Base-by-base conservation (phyloP, 108 stramenopile genomes). In the Nannochloropsis granulata region DNA sequence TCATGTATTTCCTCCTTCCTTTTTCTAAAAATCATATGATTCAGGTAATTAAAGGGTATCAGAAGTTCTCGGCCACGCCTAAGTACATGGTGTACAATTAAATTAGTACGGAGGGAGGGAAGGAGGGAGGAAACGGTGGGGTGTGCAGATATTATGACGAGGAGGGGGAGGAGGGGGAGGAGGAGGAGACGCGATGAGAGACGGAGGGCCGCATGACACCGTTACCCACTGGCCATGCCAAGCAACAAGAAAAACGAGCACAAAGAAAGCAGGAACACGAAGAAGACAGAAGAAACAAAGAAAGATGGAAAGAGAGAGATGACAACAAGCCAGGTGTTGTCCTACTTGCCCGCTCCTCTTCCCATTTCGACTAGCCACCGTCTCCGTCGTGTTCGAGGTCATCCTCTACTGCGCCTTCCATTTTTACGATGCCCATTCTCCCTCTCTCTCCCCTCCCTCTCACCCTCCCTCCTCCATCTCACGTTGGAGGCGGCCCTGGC, bases 31-130 rank as follows among this genome's bases (percentile, higher is more conserved):
- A 21, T 21, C 19, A 94, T 34, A 95, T 98, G 86, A 96, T 97
- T 90, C 97, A 99, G 95, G 98, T 99, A 83, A 97, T 99, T 88
- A 99, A 99, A 94, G 97, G 97, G 83, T 99, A 99, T 94, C 96
- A 97, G 88, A 99, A 98, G 93, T 99, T 99, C 94, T 94, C 94
- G 83, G 94, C 97, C 42, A 99, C 98, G 79, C 97, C 98, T 21
- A 99, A 92, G 85, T 92, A 92, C 91, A 91, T 92, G 92, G 92
- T 92, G 25, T 92, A 92, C 91, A 92, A 92, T 45, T 92, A 88
- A 8, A 92, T 45, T 92, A 88, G 0, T 12, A 0, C 42, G 25
- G 42, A 24, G 16, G 13, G 19, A 23, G 78, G 14, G 24, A 11
- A 25, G 13, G 44, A 21, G 9, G 11, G 78, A 42, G 45, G 13